Evolutionary conservation across 1,284 basidiomycete genomes (phyloP).

Genomic region (Ceratobasidium sp.): DNA sequence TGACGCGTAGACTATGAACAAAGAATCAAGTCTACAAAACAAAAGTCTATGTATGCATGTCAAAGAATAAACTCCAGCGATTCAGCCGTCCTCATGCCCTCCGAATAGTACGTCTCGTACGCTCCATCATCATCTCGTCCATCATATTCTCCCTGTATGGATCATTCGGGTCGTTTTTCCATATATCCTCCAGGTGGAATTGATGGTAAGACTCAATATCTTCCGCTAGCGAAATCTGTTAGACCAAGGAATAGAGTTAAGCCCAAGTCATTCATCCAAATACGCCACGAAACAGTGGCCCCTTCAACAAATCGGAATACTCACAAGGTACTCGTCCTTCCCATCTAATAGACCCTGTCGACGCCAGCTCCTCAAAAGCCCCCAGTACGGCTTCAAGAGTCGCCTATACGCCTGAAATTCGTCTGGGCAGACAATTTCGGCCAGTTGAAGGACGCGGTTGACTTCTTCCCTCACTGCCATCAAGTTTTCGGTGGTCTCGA

Average conservation of each 20-base stretch:
- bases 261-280: not conserved
- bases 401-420: slow-evolving; percentile 5
- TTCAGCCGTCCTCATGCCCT: not conserved
- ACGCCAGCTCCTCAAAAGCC: not conserved
- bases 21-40: too few species aligned
- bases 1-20: not conserved
- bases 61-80: too few species aligned
- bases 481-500: not conserved
- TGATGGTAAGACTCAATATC: not conserved
- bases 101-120: not conserved
- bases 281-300: not conserved
- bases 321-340: not conserved
- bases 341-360: not conserved
- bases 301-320: not conserved
- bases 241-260: too few species aligned
- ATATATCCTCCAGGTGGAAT: not conserved
- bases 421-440: slow-evolving; percentile 8
- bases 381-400: slow-evolving; percentile 7
- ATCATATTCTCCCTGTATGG: not conserved
- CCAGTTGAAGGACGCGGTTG: not conserved
- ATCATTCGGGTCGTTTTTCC: not conserved
- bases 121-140: not conserved
- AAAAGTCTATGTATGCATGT: not conserved
- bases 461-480: not conserved
- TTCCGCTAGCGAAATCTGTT: not conserved